Conservation (phyloP, 2,329 filamentous ascomycete species). For the Aspergillus terreus region DNA sequence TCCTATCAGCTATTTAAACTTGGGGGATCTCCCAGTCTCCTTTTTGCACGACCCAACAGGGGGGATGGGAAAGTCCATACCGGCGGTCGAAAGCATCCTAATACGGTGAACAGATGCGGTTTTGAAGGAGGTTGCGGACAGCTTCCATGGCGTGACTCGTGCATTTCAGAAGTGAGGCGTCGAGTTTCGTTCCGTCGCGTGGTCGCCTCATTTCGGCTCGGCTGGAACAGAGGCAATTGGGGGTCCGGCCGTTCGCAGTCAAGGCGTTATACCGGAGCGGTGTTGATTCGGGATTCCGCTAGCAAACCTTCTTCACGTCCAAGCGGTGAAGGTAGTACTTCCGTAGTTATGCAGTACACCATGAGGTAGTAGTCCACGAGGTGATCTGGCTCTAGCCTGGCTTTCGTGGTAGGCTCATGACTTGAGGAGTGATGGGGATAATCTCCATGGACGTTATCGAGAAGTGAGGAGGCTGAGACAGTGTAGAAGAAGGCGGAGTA, state of each 20-base stretch:
- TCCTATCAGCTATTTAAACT: conserved; percentile 6
- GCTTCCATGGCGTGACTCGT: background rate
- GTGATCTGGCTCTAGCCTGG: background rate
- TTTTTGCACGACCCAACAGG: background rate
- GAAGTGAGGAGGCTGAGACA: background rate
- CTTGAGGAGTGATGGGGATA: too few species aligned
- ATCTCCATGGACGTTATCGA: too few species aligned
- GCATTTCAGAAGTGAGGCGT: background rate
- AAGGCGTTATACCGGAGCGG: conserved; percentile 11
- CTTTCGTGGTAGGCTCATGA: too few species aligned
- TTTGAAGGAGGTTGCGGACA: background rate
- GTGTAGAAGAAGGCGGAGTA: background rate
- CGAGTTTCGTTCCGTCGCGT: conserved; percentile 2
- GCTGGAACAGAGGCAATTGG: conserved; percentile 9
- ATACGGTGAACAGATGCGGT: background rate
- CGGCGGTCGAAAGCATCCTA: background rate
- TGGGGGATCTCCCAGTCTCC: conserved; percentile 1
- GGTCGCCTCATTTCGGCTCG: conserved; percentile 20
- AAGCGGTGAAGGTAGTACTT: background rate
- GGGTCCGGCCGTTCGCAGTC: conserved; percentile 10
- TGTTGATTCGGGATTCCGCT: conserved; percentile 5
- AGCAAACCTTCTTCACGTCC: background rate
- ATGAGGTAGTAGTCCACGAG: background rate
- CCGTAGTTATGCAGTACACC: background rate
- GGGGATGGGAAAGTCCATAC: background rate